Evolutionary conservation across 345 rosid genomes (phyloP), one percentile per base, ranked within the genome.

Genomic region (Heritiera fomes): DNA sequence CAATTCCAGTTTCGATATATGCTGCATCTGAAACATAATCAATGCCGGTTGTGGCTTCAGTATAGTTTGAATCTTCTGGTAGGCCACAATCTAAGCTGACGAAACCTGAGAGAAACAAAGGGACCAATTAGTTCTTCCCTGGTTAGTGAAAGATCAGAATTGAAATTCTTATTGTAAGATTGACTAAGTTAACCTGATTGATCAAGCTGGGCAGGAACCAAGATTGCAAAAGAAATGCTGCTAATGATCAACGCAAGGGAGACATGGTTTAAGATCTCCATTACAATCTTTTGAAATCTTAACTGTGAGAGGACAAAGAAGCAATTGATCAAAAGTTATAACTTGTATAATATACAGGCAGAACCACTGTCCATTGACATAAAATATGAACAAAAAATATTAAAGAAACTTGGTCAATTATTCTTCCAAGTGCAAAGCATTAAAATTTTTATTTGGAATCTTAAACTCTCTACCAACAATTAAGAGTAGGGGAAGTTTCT

Each of bases 1-100:
- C 49, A 12, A 60, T 50, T 30, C 90, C 90, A 0, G 85, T 83
- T 28, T 83, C 85, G 1, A 76, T 64, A 52, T 75, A 83, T 0
- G 73, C 53, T 68, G 72, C 85, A 77, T 87, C 71, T 34, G 38
- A 34, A 34, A 34, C 3, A 34, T 34, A 34, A 34, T 34, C 2
- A 7, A 85, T 69, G 38, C 81, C 77, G 0, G 88, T 87, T 65
- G 34, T 78, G 1, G 66, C 28, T 28, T 87, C 87, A 0, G 66
- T 82, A 50, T 83, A 85, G 60, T 77, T 76, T 11, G 87, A 79
- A 69, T 73, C 77, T 10, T 59, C 60, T 0, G 82, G 82, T 65
- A 47, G 30, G 10, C 88, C 87, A 84, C 84, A 85, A 13, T 85
- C 90, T 8, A 85, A 80, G 84, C 90, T 85, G 18, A 85, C 82